Evolutionary conservation across 176 grass and related monocot genomes (phyloP).

Genomic region (Chloris gayana): DNA sequence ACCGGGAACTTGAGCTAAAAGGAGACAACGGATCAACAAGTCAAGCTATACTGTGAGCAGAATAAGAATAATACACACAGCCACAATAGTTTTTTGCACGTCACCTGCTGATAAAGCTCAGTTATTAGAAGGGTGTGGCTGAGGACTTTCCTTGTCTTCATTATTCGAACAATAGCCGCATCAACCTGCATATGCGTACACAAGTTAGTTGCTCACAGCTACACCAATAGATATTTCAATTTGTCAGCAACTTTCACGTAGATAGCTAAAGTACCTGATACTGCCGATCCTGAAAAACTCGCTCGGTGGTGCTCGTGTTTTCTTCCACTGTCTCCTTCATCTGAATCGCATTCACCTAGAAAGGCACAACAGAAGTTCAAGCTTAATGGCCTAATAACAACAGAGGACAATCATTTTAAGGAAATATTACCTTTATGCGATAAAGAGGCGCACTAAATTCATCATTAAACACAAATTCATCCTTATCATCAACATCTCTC

Average conservation of each 20-base stretch:
- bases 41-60: not conserved
- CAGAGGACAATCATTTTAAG: not conserved
- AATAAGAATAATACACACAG: conserved; percentile 3
- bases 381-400: not conserved
- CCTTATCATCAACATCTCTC: conserved; percentile 89
- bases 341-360: conserved; percentile 99
- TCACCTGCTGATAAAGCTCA: conserved; percentile 98
- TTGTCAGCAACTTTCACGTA: not conserved
- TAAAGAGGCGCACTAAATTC: conserved; percentile 94
- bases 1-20: conserved; percentile 98
- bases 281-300: conserved; percentile 97
- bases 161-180: conserved; percentile 94
- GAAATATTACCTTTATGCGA: conserved; percentile 85
- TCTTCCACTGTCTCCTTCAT: conserved; percentile 99
- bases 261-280: conserved; percentile 71
- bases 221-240: not conserved
- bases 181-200: conserved; percentile 64
- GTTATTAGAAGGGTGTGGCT: conserved; percentile 99
- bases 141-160: conserved; percentile 97
- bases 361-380: conserved; percentile 34
- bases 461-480: conserved; percentile 90
- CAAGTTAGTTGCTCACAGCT: not conserved
- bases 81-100: not conserved
- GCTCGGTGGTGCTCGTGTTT: conserved; percentile 97
- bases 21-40: not conserved